A percentile compares a stretch with the other conserved stretches of the same genome.
Evolutionary conservation across 495 filamentous ascomycete genomes (phyloP).

Genomic region (Aspergillus coremiiformis): DNA sequence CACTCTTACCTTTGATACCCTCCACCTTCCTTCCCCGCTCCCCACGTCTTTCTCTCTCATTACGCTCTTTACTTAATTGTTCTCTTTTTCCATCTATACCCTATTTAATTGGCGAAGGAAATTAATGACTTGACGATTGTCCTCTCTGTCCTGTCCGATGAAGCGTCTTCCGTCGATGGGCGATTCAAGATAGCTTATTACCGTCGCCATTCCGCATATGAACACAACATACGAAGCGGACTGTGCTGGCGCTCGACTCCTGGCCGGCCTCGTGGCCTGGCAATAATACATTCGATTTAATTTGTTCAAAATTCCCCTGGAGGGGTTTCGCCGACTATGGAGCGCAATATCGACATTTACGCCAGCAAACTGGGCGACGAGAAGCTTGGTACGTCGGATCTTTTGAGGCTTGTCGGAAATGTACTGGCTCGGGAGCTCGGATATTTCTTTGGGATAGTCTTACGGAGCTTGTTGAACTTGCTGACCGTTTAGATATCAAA

Average conservation of each 20-base stretch:
- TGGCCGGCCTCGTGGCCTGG: conserved; percentile 42
- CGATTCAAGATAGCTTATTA: conserved; percentile 30
- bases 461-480: not conserved
- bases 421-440: not conserved
- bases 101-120: conserved; percentile 44
- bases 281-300: conserved; percentile 20
- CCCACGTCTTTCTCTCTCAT: conserved; percentile 30
- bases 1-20: conserved; percentile 60
- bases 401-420: not conserved
- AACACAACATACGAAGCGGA: conserved; percentile 16
- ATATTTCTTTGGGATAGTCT: not conserved
- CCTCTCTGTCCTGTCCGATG: conserved; percentile 18
- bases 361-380: conserved; percentile 53
- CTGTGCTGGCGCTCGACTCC: conserved; percentile 25
- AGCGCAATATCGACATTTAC: conserved; percentile 53
- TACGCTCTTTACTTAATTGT: conserved; percentile 42
- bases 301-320: conserved; percentile 19
- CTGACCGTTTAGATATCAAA: conserved; percentile 54
- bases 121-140: conserved; percentile 35
- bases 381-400: conserved; percentile 44
- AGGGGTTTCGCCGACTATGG: conserved; percentile 32
- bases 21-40: conserved; percentile 39
- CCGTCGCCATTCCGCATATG: conserved; percentile 47
- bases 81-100: conserved; percentile 28
- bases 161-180: conserved; percentile 48